Evolutionary conservation across 495 filamentous ascomycete species (phyloP), one percentile per base, ranked within the genome.

Genomic region (Lasiosphaeria hispida): DNA sequence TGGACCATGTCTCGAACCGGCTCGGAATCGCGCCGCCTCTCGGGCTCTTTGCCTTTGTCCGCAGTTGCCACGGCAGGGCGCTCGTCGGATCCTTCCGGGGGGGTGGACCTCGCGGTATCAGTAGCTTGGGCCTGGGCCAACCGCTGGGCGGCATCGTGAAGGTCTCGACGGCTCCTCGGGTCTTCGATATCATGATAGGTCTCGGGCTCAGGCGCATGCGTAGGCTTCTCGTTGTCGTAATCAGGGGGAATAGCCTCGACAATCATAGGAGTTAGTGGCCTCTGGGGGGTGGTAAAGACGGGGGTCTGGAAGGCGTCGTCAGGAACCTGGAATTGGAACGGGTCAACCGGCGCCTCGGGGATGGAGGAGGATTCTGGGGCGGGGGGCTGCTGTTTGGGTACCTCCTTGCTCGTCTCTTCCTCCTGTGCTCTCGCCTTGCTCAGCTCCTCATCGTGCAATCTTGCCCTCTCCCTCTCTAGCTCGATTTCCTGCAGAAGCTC

Each of bases 291-390:
- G 30, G 61, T 58, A 51, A 65, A 55, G 7, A 54, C 47, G 8
- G 77, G 76, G 17, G 77, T 76, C 36, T 59, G 61, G 49, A 79
- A 81, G 44, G 77, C 76, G 64, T 79, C 75, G 48, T 77, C 70
- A 11, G 67, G 33, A 55, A 80, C 79, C 61, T 80, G 80, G 48
- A 63, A 82, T 57, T 78, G 71, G 63, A 82, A 82, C 13, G 78
- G 76, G 60, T 83, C 77, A 54, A 80, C 57, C 10, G 67, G 48
- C 7, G 57, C 62, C 44, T 67, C 57, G 30, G 59, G 56, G 3
- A 19, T 33, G 23, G 34, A 34, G 9, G 53, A 54, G 30, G 62
- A 55, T 42, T 52, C 40, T 39, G 48, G 23, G 23, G 23, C 23
- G 23, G 23, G 23, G 23, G 23, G 23, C 23, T 30, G 23, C 5